Evolutionary conservation across 2,329 filamentous ascomycete species (phyloP).

Genomic region (Emergomyces pasteurianus): DNA sequence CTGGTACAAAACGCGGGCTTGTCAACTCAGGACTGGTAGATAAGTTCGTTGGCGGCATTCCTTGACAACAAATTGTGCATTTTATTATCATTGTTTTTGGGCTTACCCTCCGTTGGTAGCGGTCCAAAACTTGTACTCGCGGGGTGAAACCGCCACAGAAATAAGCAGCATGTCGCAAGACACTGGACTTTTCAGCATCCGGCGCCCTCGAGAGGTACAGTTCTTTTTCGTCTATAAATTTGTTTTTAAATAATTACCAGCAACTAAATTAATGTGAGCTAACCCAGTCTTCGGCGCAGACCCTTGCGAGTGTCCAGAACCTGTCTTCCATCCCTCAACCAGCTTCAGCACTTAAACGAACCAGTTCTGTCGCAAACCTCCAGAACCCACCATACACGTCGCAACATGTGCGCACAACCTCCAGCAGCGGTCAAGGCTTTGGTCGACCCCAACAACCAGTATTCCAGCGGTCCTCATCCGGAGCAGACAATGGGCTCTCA

Average conservation of each 20-base stretch:
- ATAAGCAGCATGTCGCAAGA: slow-evolving; percentile 65
- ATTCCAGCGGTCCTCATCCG: slow-evolving; percentile 63
- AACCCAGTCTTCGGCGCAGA: slow-evolving; percentile 35
- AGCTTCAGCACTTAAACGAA: slow-evolving; percentile 85
- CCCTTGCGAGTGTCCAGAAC: slow-evolving; percentile 70
- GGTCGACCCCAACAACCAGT: slow-evolving; percentile 73
- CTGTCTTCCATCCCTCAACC: slow-evolving; percentile 84
- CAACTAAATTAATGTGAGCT: slow-evolving; percentile 11
- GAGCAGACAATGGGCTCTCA: slow-evolving; percentile 66
- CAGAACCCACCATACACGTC: slow-evolving; percentile 52
- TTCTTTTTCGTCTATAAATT: background rate
- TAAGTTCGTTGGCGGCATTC: background rate
- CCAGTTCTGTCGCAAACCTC: slow-evolving; percentile 61
- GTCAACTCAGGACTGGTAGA: too few relatives aligned
- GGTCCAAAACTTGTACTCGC: background rate
- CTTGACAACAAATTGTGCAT: background rate
- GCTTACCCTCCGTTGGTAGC: background rate
- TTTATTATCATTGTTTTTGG: background rate
- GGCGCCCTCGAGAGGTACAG: slow-evolving; percentile 73
- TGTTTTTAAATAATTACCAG: background rate
- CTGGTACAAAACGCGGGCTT: background rate
- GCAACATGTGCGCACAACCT: slow-evolving; percentile 70
- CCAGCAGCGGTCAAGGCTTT: slow-evolving; percentile 79
- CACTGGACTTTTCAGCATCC: slow-evolving; percentile 78
- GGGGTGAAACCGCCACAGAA: background rate